Evolutionary conservation across 345 rosid species (phyloP), one percentile per base, ranked within the genome.

Genomic region (Clarkia xantiana): DNA sequence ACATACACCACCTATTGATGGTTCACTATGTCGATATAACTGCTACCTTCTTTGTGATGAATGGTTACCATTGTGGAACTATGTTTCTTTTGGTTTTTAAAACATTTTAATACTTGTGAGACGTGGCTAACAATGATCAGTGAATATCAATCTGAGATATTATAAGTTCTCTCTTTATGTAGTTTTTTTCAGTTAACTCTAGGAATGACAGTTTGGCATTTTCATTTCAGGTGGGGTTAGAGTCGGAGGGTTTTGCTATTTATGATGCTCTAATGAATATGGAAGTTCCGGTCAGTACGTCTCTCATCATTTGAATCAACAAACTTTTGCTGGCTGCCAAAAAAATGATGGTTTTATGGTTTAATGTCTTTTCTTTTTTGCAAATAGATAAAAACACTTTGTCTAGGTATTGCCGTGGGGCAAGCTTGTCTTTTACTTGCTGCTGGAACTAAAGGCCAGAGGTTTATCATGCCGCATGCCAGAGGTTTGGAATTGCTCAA

Each of bases 381-480:
- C 34, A 2, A 6, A 6, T 18, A 91, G 96, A 70, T 83, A 63
- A 82, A 76, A 65, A 90, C 94, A 8, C 77, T 86, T 39, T 74
- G 72, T 56, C 73, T 83, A 36, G 95, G 94, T 45, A 76, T 78
- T 57, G 94, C 96, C 53, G 68, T 76, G 14, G 96, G 96, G 45
- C 82, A 79, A 40, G 88, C 94, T 47, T 81, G 91, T 64, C 66
- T 91, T 14, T 67, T 91, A 42, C 89, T 83, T 52, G 80, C 96
- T 39, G 77, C 98, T 9, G 97, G 97, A 20, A 70, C 78, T 23
- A 75, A 75, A 76, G 96, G 94, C 56, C 75, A 78, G 53, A 75
- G 98, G 43, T 86, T 67, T 65, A 83, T 83, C 93, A 71, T 83
- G 89, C 91, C 89, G 22, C 89, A 84, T 66, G 74, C 98, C 45